Base-by-base conservation (phyloP, 805 yeast species). In the Metschnikowia rubicola region DNA sequence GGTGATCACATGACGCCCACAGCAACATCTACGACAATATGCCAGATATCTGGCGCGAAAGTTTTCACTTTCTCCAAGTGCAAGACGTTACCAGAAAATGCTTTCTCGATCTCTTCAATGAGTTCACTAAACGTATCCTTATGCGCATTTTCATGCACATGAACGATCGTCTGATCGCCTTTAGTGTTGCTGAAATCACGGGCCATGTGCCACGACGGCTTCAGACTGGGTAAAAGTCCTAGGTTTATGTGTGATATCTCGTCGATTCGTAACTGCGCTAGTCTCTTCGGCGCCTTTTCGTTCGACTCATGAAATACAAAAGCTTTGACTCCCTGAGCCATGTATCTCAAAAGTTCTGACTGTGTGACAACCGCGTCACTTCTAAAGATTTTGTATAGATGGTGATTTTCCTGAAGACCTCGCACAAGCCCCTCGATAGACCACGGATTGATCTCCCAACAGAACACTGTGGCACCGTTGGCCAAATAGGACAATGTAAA, bases 371-470 rank as follows among this genome's bases (percentile, higher is more conserved):
- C 37, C 7, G 34, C 61, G 10, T 17, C 33, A 6, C 31, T 30
- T 1, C 30, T 12, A 15, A 56, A 35, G 10, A 52, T 21, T 34
- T 31, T 32, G 31, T 39, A 48, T 29, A 34, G 33, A 59, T 75
- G 70, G 9, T 66, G 64, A 52, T 82, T 85, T 3, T 55, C 60
- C 2, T 46, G 35, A 4, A 84, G 73, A 1, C 90, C 90, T 36
- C 80, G 68, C 2, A 65, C 56, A 34, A 88, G 68, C 0, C 95
- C 96, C 54, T 83, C 81, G 4, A 85, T 75, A 38, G 92, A 85
- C 94, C 94, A 88, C 2, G 88, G 86, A 56, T 89, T 88, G 37
- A 88, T 63, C 51, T 88, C 96, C 88, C 96, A 88, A 58, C 95
- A 83, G 40, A 81, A 74, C 1, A 87, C 65, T 8, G 65, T 57